Evolutionary conservation across 2,329 filamentous ascomycete genomes (phyloP).

Genomic region (Penicillium sp.): DNA sequence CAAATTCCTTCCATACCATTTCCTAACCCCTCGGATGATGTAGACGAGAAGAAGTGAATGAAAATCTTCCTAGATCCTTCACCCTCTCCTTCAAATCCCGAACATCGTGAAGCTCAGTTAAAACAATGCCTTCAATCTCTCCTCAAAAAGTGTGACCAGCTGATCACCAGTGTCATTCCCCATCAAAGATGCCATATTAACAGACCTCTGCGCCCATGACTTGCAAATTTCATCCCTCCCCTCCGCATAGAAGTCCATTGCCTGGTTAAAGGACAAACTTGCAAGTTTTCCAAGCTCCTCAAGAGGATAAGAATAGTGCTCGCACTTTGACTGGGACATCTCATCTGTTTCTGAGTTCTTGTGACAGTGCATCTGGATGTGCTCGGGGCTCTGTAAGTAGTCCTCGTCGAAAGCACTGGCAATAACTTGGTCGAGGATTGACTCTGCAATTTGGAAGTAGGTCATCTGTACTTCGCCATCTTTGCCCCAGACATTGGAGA

Average conservation of each 20-base stretch:
- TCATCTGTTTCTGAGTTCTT: not conserved
- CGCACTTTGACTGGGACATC: not conserved
- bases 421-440: constrained; percentile 36
- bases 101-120: no score
- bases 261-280: constrained; percentile 56
- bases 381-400: not conserved
- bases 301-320: constrained; percentile 44
- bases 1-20: not conserved
- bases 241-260: constrained; percentile 52
- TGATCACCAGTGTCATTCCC: constrained; percentile 17
- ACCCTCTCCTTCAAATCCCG: no score
- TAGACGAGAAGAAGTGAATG: no score
- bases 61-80: no score
- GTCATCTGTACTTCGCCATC: not conserved
- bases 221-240: constrained; percentile 33
- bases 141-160: not conserved
- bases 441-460: constrained; percentile 32
- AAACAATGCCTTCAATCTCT: constrained; percentile 8
- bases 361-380: not conserved
- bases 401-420: constrained; percentile 14
- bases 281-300: constrained; percentile 62
- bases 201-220: constrained; percentile 39
- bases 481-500: not conserved
- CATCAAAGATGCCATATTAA: constrained; percentile 34
- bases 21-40: constrained; percentile 1